Evolutionary conservation across 768 basidiomycete genomes (phyloP), one percentile per base, ranked within the genome.

Genomic region (Mycena maculata): DNA sequence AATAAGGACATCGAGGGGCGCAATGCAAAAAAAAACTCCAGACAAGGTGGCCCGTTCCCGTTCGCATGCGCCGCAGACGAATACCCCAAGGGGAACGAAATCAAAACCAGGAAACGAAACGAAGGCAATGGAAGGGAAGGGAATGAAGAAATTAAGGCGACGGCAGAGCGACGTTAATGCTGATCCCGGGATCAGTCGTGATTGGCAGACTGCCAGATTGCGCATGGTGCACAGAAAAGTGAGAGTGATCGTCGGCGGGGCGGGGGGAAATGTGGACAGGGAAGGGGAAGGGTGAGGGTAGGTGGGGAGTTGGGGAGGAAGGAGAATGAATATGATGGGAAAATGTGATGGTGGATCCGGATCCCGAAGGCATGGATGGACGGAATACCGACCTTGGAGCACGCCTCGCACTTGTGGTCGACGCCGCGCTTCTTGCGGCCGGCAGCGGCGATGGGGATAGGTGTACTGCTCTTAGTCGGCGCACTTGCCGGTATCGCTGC

Each of bases 371-470:
- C 33, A 36, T 36, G 33, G 13, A 36, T 28, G 33, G 41, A 68
- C 49, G 59, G 49, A 45, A 41, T 13, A 77, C 81, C 49, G 68
- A 93, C 96, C 92, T 98, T 98, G 41, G 91, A 90, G 79, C 96
- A 99, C 73, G 90, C 94, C 82, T 98, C 96, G 80, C 96, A 98
- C 68, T 89, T 91, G 82, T 94, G 95, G 63, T 92, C 90, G 59
- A 91, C 87, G 2, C 94, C 95, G 63, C 93, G 88, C 79, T 94
- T 94, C 85, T 90, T 94, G 45, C 58, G 50, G 44, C 59, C 64
- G 42, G 79, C 76, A 33, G 75, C 72, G 54, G 77, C 64, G 49
- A 84, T 83, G 18, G 83, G 76, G 42, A 83, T 84, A 27, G 82
- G 80, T 16, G 75, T 74, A 33, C 76, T 72, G 48, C 63, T 71